Evolutionary conservation across 2,329 filamentous ascomycete genomes (phyloP).

Genomic region (Botrytis fabae): DNA sequence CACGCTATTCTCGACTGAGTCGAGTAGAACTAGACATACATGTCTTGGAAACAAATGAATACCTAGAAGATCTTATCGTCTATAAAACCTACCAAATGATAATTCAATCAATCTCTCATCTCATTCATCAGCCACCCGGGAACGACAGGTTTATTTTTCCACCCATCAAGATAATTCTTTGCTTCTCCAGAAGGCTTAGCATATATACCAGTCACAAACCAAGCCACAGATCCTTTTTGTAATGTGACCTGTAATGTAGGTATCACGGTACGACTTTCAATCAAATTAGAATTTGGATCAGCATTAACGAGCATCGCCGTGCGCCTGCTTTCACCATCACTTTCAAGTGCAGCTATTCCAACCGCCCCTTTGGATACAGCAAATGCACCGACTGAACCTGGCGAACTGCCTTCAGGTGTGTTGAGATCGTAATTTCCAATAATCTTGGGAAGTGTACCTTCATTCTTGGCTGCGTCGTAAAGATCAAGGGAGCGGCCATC

Average conservation of each 20-base stretch:
- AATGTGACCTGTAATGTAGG: slow-evolving; percentile 67
- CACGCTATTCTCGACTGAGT: neutral
- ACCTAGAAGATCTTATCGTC: neutral
- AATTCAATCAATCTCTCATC: slow-evolving; percentile 17
- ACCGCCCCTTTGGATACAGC: slow-evolving; percentile 57
- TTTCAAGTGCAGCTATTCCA: slow-evolving; percentile 55
- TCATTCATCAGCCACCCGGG: slow-evolving; percentile 58
- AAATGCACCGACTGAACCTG: slow-evolving; percentile 54
- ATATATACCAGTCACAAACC: slow-evolving; percentile 72
- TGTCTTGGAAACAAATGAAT: neutral
- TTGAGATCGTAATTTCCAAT: slow-evolving; percentile 61
- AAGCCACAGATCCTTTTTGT: slow-evolving; percentile 55
- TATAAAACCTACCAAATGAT: neutral
- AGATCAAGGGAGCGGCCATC: slow-evolving; percentile 53
- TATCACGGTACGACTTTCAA: slow-evolving; percentile 70
- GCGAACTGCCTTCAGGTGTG: slow-evolving; percentile 54
- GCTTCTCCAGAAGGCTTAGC: slow-evolving; percentile 61
- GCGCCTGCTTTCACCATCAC: slow-evolving; percentile 36
- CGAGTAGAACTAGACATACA: neutral
- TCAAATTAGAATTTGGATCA: slow-evolving; percentile 76
- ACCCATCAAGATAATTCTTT: slow-evolving; percentile 58
- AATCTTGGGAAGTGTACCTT: slow-evolving; percentile 56
- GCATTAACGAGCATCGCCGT: slow-evolving; percentile 68
- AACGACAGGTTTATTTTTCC: slow-evolving; percentile 58
- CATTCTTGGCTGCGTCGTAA: slow-evolving; percentile 48